phyloP scores from a whole-genome alignment of 176 grass and related monocot species.

The Oryza glumipatula region DNA sequence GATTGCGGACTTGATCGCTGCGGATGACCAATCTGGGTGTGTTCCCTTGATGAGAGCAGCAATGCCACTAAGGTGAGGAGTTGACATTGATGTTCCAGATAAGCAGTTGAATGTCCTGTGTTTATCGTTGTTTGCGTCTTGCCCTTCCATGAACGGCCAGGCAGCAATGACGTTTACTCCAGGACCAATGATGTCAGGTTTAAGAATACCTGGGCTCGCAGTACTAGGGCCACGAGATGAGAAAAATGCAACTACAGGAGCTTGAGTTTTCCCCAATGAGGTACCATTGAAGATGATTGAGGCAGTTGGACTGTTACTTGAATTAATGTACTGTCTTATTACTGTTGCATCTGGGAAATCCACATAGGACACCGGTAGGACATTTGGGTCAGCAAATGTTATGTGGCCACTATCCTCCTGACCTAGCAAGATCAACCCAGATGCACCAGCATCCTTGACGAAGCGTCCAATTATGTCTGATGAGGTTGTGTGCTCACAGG shows the following conservation, averaged over 20 bases:
- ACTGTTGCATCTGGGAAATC: background rate
- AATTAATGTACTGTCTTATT: constrained; percentile 9
- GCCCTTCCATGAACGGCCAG: constrained; percentile 41
- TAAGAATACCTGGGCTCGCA: constrained; percentile 35
- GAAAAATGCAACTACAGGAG: constrained; percentile 48
- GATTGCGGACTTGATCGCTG: constrained; percentile 47
- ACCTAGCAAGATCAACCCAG: constrained; percentile 43
- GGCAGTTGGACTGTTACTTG: background rate
- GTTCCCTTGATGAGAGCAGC: constrained; percentile 47
- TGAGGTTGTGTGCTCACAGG: background rate
- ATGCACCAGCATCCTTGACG: constrained; percentile 6
- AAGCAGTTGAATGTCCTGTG: constrained; percentile 17
- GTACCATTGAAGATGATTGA: constrained; percentile 50
- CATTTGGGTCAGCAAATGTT: constrained; percentile 33
- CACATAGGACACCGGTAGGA: constrained; percentile 42
- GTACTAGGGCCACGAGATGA: constrained; percentile 55
- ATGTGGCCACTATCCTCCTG: background rate
- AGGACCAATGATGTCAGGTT: constrained; percentile 50
- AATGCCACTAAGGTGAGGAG: constrained; percentile 60
- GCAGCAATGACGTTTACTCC: constrained; percentile 53
- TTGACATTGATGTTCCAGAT: constrained; percentile 51
- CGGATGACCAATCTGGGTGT: constrained; percentile 49
- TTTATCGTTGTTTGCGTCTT: background rate
- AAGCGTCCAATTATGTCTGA: background rate
- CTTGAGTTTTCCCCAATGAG: constrained; percentile 2